Conservation (phyloP, 495 filamentous ascomycete genomes). For the Penicillium simplicissimum region DNA sequence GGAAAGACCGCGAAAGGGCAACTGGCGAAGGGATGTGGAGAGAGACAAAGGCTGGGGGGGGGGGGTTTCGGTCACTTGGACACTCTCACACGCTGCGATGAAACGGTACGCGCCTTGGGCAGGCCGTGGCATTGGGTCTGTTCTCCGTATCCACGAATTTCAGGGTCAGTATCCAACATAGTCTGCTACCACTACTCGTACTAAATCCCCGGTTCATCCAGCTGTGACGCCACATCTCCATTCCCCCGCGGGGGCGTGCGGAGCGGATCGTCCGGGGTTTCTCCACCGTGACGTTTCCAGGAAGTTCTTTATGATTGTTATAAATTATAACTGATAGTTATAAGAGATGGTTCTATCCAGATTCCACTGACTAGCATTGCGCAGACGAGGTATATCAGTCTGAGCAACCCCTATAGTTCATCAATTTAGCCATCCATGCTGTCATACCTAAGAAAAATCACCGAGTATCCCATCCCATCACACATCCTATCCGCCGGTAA, state of each 20-base stretch:
- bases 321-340: too few relatives aligned
- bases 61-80: background rate
- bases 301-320: background rate
- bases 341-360: background rate
- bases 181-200: background rate
- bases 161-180: background rate
- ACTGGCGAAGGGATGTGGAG: background rate
- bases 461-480: background rate
- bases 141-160: background rate
- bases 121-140: background rate
- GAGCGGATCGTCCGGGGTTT: conserved; percentile 12
- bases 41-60: background rate
- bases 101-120: conserved; percentile 9
- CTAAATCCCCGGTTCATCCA: background rate
- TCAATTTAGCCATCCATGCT: background rate
- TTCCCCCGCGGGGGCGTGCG: conserved; percentile 11
- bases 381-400: background rate
- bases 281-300: conserved; percentile 12
- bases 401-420: background rate
- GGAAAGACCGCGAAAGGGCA: background rate
- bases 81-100: conserved; percentile 15
- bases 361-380: background rate
- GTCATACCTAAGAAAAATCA: background rate
- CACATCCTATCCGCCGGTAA: background rate
- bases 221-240: conserved; percentile 9